Percentiles rank a stretch among this genome's conserved stretches.
phyloP scores from a whole-genome alignment of 2,329 filamentous ascomycete species.

The Neopestalotiopsis sp. region DNA sequence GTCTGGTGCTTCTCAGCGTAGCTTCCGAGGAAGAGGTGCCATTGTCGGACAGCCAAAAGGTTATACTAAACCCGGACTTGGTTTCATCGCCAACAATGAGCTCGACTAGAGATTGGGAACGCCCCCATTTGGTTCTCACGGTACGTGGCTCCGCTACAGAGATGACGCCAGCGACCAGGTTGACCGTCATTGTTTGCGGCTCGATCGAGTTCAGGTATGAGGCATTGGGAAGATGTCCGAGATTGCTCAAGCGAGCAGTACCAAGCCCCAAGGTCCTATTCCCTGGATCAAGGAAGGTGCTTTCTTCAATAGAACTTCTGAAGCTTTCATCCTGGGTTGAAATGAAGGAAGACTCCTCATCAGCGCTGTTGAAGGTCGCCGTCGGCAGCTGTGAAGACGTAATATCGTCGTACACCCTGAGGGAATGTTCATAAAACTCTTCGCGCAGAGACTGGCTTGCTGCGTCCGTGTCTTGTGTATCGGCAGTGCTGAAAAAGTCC shows the following conservation, averaged over 20 bases:
- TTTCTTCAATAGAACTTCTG: conserved; percentile 36
- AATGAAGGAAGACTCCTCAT: conserved; percentile 43
- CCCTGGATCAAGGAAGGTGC: conserved; percentile 24
- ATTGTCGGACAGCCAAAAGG: conserved; percentile 74
- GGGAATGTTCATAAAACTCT: conserved; percentile 80
- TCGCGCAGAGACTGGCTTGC: conserved; percentile 49
- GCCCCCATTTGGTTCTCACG: conserved; percentile 71
- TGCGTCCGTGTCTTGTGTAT: conserved; percentile 43
- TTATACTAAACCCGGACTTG: conserved; percentile 77
- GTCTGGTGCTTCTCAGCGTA: conserved; percentile 54
- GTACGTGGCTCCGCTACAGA: conserved; percentile 70
- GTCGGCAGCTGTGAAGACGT: conserved; percentile 64
- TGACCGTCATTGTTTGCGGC: conserved; percentile 83
- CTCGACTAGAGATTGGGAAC: conserved; percentile 72
- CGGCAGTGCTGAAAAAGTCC: conserved; percentile 55
- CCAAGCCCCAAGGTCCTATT: conserved; percentile 31
- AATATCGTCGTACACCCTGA: conserved; percentile 71
- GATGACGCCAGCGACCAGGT: conserved; percentile 81
- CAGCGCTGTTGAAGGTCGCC: conserved; percentile 29
- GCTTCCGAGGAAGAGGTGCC: conserved; percentile 27
- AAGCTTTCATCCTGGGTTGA: conserved; percentile 36
- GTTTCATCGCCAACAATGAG: conserved; percentile 87
- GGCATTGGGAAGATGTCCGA: conserved; percentile 74
- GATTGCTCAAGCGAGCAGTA: conserved; percentile 59
- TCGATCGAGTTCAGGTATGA: conserved; percentile 68